Percentiles rank a stretch among this genome's conserved stretches.
phyloP scores from a whole-genome alignment of 108 stramenopile species.

The Fragilaria crotonensis region DNA sequence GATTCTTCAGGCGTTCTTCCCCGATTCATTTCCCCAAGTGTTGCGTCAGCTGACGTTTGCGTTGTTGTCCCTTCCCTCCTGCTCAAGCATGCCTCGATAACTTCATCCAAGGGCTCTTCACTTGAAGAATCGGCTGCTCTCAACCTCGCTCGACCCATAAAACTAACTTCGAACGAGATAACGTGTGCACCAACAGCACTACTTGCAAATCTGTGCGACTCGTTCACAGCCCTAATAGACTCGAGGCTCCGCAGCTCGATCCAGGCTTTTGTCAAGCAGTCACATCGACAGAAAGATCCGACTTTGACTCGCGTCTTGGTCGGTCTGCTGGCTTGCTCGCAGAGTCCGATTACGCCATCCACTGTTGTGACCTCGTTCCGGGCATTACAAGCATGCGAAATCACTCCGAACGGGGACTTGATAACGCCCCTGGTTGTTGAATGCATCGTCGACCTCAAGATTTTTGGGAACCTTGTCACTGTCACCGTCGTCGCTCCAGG shows the following conservation, averaged over 20 bases:
- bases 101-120: neutral
- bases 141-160: constrained; percentile 1
- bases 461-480: constrained; percentile 3
- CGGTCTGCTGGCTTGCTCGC: constrained; percentile 1
- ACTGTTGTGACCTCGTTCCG: constrained; percentile 2
- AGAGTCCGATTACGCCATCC: constrained; percentile 3
- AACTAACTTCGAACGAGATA: constrained; percentile 2
- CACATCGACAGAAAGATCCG: constrained; percentile 4
- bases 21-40: constrained; percentile 2
- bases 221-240: constrained; percentile 9
- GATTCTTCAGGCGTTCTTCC: constrained; percentile 1
- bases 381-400: constrained; percentile 1
- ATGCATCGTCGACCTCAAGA: constrained; percentile 6
- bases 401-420: neutral
- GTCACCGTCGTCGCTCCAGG: constrained; percentile 11
- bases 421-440: constrained; percentile 4
- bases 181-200: neutral
- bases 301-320: neutral
- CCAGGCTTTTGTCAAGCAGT: constrained; percentile 1
- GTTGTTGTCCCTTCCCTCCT: constrained; percentile 1
- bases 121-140: constrained; percentile 4
- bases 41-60: neutral
- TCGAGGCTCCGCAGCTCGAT: constrained; percentile 8
- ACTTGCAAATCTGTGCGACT: constrained; percentile 7
- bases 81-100: neutral